Evolutionary conservation across 306 rosid genomes (phyloP).

Genomic region (Delonix regia): DNA sequence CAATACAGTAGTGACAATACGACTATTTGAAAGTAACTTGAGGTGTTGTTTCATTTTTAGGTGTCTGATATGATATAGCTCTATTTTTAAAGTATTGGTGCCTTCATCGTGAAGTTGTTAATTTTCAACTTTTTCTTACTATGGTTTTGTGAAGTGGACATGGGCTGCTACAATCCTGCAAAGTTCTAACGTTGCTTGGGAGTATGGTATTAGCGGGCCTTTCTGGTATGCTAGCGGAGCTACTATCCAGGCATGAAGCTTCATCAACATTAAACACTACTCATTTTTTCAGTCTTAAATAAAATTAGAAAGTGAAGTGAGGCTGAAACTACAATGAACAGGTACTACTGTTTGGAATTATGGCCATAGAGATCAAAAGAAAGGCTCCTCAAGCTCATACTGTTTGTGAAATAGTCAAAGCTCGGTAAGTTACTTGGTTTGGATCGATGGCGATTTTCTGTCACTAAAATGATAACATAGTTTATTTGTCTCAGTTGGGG

Average conservation of each 20-base stretch:
- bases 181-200: constrained; percentile 96
- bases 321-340: constrained; percentile 35
- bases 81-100: neutral
- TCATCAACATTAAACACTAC: neutral
- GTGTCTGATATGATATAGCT: neutral
- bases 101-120: neutral
- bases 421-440: constrained; percentile 59
- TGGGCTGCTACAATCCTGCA: constrained; percentile 96
- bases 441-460: neutral
- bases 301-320: constrained; percentile 12
- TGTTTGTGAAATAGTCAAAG: constrained; percentile 90
- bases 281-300: neutral
- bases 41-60: neutral
- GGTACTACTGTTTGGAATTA: constrained; percentile 88
- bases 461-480: constrained; percentile 13
- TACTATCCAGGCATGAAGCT: constrained; percentile 74
- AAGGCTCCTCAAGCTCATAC: constrained; percentile 97
- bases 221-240: constrained; percentile 99
- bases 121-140: constrained; percentile 4
- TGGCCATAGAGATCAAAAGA: constrained; percentile 97
- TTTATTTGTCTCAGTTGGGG: constrained; percentile 77
- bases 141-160: constrained; percentile 71
- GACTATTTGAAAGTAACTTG: neutral
- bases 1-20: neutral
- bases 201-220: constrained; percentile 94